These are phyloP conservation scores for Trichoderma sp. DNA, from an alignment of 2,329 filamentous ascomycete genomes.

Conservation along the genomic window DNA sequence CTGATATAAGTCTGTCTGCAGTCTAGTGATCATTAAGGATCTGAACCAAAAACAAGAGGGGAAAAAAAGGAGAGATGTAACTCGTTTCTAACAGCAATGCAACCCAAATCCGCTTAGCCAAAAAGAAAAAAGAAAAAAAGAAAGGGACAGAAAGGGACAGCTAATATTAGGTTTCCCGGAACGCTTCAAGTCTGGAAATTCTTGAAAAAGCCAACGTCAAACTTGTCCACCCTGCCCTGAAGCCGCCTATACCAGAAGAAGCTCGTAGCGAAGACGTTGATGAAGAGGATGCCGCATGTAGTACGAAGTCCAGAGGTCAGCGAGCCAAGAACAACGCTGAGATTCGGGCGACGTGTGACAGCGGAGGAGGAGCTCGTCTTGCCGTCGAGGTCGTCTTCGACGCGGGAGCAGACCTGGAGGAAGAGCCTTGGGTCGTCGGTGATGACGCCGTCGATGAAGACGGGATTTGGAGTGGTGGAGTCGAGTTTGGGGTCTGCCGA, in stretches of 20 bases:
- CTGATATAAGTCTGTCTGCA: neutral
- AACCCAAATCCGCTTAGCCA: neutral
- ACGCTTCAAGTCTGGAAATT: neutral
- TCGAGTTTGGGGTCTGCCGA: neutral
- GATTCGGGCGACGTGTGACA: neutral
- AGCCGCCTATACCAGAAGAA: constrained; percentile 6
- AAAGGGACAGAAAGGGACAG: too few relatives aligned
- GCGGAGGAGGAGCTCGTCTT: neutral
- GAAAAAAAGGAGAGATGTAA: neutral
- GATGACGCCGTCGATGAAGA: constrained; percentile 71
- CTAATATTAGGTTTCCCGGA: too few relatives aligned
- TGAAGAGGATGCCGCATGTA: constrained; percentile 14
- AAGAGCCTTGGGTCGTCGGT: constrained; percentile 78
- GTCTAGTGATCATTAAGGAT: neutral
- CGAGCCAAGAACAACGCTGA: constrained; percentile 20
- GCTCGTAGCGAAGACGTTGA: constrained; percentile 21
- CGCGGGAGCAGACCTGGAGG: constrained; percentile 54
- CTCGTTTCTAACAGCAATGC: neutral
- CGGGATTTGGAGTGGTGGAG: neutral
- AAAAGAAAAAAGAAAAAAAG: too few relatives aligned
- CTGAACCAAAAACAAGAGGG: neutral
- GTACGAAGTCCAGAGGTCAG: constrained; percentile 20
- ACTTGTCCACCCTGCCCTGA: constrained; percentile 12
- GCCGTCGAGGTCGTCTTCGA: constrained; percentile 36
- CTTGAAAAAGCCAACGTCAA: constrained; percentile 8